Evolutionary conservation across 2,329 filamentous ascomycete genomes (phyloP), one percentile per base, ranked within the genome.

Genomic region (Hypoxylon sp.): DNA sequence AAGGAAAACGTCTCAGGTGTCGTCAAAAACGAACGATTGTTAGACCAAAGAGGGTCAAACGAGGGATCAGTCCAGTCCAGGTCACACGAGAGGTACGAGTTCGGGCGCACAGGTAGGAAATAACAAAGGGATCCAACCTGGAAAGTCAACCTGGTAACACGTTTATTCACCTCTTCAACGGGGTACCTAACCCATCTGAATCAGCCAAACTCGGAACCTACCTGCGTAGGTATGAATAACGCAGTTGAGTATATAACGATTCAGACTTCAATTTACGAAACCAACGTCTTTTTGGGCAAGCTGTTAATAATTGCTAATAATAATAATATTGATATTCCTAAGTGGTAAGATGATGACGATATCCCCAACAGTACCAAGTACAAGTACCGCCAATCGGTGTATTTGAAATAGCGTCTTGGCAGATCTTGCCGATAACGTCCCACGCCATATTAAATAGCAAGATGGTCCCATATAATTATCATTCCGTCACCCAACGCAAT

Each of bases 341-440:
- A 11, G 38, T 45, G 36, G 58, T 53, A 49, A 61, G 46, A 61
- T 17, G 58, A 65, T 70, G 60, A 67, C 64, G 67, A 62, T 61
- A 69, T 69, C 43, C 48, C 48, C 53, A 52, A 28, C 45, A 30
- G 48, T 60, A 59, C 56, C 13, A 32, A 46, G n/a, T 52, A 52
- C 34, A 34, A 14, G 45, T 60, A 61, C 19, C 32, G 3, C 49
- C 49, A 61, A 53, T 61, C 49, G 49, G 58, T 25, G 36, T n/a
- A 65, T 67, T 69, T 67, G 41, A 50, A 63, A 67, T 64, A 60
- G 60, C 46, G 63, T 58, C 69, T 71, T 71, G 69, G 66, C 69
- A 69, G 61, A 71, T 69, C 69, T 71, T 57, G 43, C 53, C 57
- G 63, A 66, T 68, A 70, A 63, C 55, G 56, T 60, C 25, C 38